These are phyloP conservation scores for Aureobasidium sp. DNA, from an alignment of 2,329 filamentous ascomycete genomes.

Conservation along the genomic window DNA sequence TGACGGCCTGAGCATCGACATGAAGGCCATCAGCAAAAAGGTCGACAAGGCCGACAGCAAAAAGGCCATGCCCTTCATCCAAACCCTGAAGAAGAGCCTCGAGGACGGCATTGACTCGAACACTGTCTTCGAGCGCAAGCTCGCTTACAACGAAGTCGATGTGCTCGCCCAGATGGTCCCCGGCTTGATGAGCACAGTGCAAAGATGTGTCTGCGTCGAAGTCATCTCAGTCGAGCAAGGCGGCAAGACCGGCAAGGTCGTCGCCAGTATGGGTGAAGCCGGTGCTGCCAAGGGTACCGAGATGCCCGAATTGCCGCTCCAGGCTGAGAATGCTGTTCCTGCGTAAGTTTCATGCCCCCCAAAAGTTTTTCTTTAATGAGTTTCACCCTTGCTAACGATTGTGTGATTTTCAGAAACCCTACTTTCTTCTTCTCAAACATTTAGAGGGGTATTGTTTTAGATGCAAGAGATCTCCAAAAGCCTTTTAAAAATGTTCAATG, in stretches of 20 bases:
- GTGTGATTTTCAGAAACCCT: neutral
- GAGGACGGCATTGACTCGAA: constrained; percentile 50
- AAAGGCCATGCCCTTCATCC: constrained; percentile 96
- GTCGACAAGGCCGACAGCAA: constrained; percentile 88
- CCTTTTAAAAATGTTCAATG: neutral
- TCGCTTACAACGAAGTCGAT: constrained; percentile 76
- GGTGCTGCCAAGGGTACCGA: constrained; percentile 46
- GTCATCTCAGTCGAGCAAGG: constrained; percentile 64
- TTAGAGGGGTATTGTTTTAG: neutral
- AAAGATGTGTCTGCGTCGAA: constrained; percentile 59
- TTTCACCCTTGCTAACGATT: neutral
- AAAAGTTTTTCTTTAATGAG: neutral
- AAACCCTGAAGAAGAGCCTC: constrained; percentile 75
- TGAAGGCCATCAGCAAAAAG: constrained; percentile 69
- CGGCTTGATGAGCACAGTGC: constrained; percentile 66
- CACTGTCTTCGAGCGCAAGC: constrained; percentile 69
- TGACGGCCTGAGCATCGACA: constrained; percentile 57
- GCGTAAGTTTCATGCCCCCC: constrained; percentile 32
- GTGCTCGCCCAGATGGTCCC: constrained; percentile 70
- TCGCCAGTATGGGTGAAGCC: constrained; percentile 43
- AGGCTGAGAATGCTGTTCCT: constrained; percentile 68
- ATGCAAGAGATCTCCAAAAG: neutral
- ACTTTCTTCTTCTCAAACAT: constrained; percentile 64
- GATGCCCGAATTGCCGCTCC: constrained; percentile 46
- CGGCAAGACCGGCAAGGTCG: constrained; percentile 52